A percentile compares a stretch with the other conserved stretches of the same genome.
Evolutionary conservation across 768 basidiomycete species (phyloP).

Genomic region (Boletus patriciae): DNA sequence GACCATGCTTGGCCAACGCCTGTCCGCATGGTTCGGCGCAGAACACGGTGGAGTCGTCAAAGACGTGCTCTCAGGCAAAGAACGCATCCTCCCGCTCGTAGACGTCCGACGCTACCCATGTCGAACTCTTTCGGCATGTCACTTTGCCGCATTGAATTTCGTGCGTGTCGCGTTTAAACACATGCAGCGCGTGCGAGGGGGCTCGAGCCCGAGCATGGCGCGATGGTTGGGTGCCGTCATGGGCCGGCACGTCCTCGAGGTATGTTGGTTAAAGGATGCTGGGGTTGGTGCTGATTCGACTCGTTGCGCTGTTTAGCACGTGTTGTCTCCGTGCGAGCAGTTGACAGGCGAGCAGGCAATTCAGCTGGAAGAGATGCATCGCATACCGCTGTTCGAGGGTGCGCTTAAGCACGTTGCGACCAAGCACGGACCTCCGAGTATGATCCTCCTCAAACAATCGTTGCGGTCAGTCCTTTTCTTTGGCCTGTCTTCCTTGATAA

Average conservation of each 20-base stretch:
- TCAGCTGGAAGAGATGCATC: conserved; percentile 50
- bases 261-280: conserved; percentile 3
- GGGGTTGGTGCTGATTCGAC: background rate
- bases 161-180: conserved; percentile 46
- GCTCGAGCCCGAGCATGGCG: background rate
- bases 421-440: conserved; percentile 38
- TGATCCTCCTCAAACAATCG: conserved; percentile 35
- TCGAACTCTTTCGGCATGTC: conserved; percentile 46
- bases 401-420: conserved; percentile 36
- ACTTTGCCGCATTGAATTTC: conserved; percentile 64
- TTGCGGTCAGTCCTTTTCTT: conserved; percentile 19
- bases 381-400: conserved; percentile 47
- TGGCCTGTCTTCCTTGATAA: background rate
- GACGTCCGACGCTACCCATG: conserved; percentile 51
- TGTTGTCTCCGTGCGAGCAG: conserved; percentile 48
- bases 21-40: conserved; percentile 12
- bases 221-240: conserved; percentile 16
- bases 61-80: conserved; percentile 34
- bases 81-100: conserved; percentile 43
- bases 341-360: conserved; percentile 48
- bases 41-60: conserved; percentile 10
- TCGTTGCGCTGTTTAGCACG: conserved; percentile 38
- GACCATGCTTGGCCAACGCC: conserved; percentile 17
- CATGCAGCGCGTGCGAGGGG: conserved; percentile 5
- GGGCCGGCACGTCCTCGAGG: conserved; percentile 20